Evolutionary conservation across 2,329 filamentous ascomycete species (phyloP).

Genomic region (Talaromyces pinophilus): DNA sequence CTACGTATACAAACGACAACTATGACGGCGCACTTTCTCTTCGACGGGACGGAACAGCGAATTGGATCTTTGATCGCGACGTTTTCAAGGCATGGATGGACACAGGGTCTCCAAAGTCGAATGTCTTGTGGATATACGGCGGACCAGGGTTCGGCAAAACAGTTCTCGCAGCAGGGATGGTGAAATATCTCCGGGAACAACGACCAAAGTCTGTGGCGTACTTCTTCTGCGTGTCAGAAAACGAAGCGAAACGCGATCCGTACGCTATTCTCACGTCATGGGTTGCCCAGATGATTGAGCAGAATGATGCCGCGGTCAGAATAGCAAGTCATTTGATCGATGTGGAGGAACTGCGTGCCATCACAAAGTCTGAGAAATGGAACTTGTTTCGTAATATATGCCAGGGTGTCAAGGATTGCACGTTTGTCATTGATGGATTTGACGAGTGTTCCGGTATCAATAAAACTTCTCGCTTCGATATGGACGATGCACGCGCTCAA

Average conservation of each 20-base stretch:
- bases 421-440: not conserved
- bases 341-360: not conserved
- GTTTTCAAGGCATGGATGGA: not conserved
- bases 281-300: not conserved
- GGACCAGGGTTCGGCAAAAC: not conserved
- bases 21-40: conserved; percentile 1
- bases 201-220: not conserved
- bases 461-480: not conserved
- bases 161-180: not conserved
- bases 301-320: not conserved
- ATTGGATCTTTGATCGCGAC: not conserved
- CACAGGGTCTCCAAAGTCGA: not conserved
- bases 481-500: not conserved
- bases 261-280: not conserved
- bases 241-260: not conserved
- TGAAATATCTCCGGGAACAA: not conserved
- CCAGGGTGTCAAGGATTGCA: not conserved
- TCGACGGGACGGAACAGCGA: not conserved
- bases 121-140: not conserved
- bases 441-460: not conserved
- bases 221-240: not conserved
- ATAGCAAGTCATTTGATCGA: not conserved
- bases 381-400: not conserved
- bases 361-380: not conserved
- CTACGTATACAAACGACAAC: conserved; percentile 7